A percentile compares a stretch with the other conserved stretches of the same genome.
Evolutionary conservation across 2,329 filamentous ascomycete species (phyloP).

Genomic region (Ophiostoma himal-ulmi): DNA sequence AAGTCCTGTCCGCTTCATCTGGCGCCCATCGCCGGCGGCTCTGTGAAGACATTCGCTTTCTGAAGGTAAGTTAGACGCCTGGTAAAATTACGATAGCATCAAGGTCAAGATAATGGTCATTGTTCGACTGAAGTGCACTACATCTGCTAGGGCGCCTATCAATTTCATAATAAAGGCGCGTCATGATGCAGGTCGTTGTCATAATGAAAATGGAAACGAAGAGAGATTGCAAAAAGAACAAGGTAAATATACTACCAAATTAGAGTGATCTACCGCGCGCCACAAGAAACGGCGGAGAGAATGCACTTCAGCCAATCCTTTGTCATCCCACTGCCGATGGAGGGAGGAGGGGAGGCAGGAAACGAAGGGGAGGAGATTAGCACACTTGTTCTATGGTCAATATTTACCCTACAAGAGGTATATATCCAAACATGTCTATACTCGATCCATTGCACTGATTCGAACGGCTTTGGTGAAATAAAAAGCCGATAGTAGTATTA

Average conservation of each 20-base stretch:
- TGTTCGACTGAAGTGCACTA: background rate
- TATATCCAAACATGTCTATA: too few relatives aligned
- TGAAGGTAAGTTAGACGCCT: background rate
- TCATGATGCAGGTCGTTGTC: background rate
- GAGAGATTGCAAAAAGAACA: background rate
- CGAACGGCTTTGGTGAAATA: too few relatives aligned
- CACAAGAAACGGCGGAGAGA: background rate
- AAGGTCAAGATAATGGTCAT: background rate
- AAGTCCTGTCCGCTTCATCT: background rate
- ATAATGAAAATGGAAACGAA: background rate
- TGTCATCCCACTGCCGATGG: background rate
- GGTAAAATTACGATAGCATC: background rate
- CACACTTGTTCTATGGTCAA: too few relatives aligned
- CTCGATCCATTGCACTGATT: too few relatives aligned
- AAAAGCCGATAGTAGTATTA: too few relatives aligned
- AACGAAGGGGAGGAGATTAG: too few relatives aligned
- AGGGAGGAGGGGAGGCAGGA: background rate
- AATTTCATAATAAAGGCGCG: background rate
- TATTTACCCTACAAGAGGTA: too few relatives aligned
- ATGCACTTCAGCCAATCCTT: slow-evolving; percentile 1
- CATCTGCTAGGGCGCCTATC: background rate
- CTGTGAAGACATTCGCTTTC: background rate
- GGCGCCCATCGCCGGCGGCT: slow-evolving; percentile 6
- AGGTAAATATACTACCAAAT: background rate
- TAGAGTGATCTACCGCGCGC: background rate